Conservation (phyloP, 2,329 filamentous ascomycete genomes). For the Fusarium pseudocircinatum region DNA sequence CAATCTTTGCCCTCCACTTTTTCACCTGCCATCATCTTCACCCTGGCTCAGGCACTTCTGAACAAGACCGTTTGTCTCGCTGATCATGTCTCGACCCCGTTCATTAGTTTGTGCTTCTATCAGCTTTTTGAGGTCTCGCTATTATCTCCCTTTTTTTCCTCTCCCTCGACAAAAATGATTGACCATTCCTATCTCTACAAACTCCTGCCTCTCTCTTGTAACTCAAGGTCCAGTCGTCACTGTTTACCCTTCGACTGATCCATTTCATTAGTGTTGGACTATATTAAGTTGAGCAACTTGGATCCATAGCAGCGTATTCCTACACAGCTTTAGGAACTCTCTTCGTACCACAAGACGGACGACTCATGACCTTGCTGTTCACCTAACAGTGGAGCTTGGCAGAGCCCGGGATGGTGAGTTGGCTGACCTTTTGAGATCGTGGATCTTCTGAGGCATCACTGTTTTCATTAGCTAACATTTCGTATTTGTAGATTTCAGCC, state of each 20-base stretch:
- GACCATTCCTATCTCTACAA: background rate
- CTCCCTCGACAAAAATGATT: background rate
- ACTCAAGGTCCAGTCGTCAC: background rate
- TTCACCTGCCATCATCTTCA: background rate
- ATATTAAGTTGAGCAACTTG: background rate
- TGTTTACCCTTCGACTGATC: background rate
- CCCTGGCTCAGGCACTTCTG: background rate
- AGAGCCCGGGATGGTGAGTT: background rate
- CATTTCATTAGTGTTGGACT: background rate
- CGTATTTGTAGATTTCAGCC: background rate
- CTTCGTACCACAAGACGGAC: background rate
- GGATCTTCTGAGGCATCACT: background rate
- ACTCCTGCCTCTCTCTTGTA: background rate
- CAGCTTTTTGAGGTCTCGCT: background rate
- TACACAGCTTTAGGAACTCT: background rate
- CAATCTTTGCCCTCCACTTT: background rate
- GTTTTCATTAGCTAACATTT: background rate
- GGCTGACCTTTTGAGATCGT: background rate
- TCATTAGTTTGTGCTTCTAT: background rate
- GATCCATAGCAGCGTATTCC: background rate
- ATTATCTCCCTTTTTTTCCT: background rate
- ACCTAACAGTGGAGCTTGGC: background rate
- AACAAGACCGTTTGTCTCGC: background rate
- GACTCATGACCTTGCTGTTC: background rate
- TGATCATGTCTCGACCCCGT: background rate